Base-by-base conservation (phyloP, 1,139 yeast genomes). In the Taphrina betulina region DNA sequence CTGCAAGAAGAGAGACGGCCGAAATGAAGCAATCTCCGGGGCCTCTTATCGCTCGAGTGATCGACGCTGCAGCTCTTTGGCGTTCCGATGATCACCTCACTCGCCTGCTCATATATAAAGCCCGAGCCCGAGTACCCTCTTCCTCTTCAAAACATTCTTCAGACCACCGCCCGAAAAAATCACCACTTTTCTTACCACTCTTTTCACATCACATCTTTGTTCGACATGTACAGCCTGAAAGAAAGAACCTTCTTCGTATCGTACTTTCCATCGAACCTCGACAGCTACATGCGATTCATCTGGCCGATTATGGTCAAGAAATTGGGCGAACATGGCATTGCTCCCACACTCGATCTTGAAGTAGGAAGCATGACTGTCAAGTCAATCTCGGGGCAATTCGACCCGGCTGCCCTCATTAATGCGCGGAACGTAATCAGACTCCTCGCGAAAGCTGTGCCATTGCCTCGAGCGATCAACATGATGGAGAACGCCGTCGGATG, bases 301-400 rank as follows among this genome's bases (percentile, higher is more conserved):
- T 92, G 98, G 98, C 83, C 86, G 57, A 96, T 90, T 63, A 95
- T 92, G 7, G 87, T 96, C 1, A 80, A 79, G 63, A 77, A 92
- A 0, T 74, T 92, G 43, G 88, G 84, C 24, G 77, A 78, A 55
- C 82, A 81, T 65, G 83, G 85, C 59, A 77, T 92, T 53, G 83
- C 82, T 19, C 87, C 96, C 71, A 85, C 83, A 53, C 75, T 92
- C 62, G 88, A 92, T 71, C 74, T 92, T 63, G 95, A 92, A 16
- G 98, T 92, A 69, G 98, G 98, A 44, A 82, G 96, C 5, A 92
- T 92, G 97, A 83, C 95, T 0, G 98, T 92, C 19, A 87, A 83
- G 66, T 92, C 98, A 19, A 90, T 97, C 1, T 78, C 95, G 69
- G 92, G 92, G 70, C 90, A 98, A 0, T 92, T 72, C 70, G 98